Evolutionary conservation across 495 filamentous ascomycete species (phyloP), one percentile per base, ranked within the genome.

Genomic region (Xylaria longipes): DNA sequence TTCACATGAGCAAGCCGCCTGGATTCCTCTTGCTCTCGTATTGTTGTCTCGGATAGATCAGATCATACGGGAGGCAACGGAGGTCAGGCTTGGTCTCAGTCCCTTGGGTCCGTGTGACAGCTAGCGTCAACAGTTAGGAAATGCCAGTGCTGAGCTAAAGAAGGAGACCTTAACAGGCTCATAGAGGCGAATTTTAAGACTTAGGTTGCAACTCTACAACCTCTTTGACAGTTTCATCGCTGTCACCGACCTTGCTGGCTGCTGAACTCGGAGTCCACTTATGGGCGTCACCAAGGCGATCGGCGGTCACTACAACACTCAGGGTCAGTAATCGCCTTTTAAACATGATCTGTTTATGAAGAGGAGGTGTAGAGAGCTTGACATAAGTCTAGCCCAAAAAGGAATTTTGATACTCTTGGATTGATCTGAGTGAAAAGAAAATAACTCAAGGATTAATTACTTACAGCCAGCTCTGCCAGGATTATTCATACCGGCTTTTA

Each of bases 401-500:
- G 20, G 5, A 56, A 41, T 41, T 17, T 14, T 14, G 1, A 14
- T 27, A 12, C 22, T 3, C 29, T 15, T 29, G 12, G 12, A 1
- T 15, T 5, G 14, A 56, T 12, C 12, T 31, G 14, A 17, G 35
- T 8, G 35, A 56, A 1, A 45, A 45, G 41, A 3, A 54, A 54
- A 54, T 27, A 0, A 2, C 9, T 25, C 22, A 0, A 8, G 15
- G 7, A 37, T 37, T 37, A 17, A 35, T 33, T 9, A 60, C 57
- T 60, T 60, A 60, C 57, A 75, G 1, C 88, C 88, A 5, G 80
- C 78, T 54, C 77, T 80, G 3, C 86, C 87, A 0, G 87, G 82
- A 57, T 84, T 76, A 22, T 76, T 76, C 73, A 84, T 81, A 0
- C 87, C 87, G 0, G 80, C 79, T 72, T 85, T 84, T 29, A 88